Base-by-base conservation (phyloP, 2,329 filamentous ascomycete genomes). In the Gaeumannomyces tritici region DNA sequence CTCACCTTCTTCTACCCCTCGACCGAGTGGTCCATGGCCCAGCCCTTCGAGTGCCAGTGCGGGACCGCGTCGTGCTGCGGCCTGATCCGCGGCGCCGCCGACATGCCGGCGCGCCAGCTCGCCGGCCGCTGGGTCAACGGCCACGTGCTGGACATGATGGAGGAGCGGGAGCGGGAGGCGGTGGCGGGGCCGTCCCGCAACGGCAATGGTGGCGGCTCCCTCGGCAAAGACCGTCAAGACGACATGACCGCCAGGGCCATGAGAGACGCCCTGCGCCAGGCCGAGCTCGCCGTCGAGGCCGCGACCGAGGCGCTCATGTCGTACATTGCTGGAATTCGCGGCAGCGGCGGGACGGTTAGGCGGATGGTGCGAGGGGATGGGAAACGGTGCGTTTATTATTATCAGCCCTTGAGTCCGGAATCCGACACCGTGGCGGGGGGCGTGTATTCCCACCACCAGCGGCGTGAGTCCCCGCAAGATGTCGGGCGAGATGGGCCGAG, bases 1-100 rank as follows among this genome's bases (percentile, higher is more conserved):
- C 76, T 87, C 58, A 85, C 84, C 61, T 91, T 90, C 76, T 91
- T 90, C 75, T 91, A 91, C 68, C 87, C 88, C 4, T 89, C 85
- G 62, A 90, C 87, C 1, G 88, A 91, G 74, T 91, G 87, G 87
- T 69, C 79, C 69, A 90, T 91, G 88, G 84, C 84, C 35, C 88
- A 90, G 76, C 80, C 86, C 4, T 91, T 91, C 70, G 75, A 82
- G 64, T 91, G 88, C 71, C 76, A 82, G 64, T 91, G 88, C 71
- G 78, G 79, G 65, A 78, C 77, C 5, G 67, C 76, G 0, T 75
- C 76, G 26, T 91, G 88, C 74, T 79, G 80, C 61, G 86, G 87
- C 21, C 78, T 73, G 65, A 89, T 91, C 65, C 73, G 75, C 56
- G 88, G 88, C 21, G 88, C 88, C 15, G 80, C 77, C 68, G 79